These are phyloP conservation scores for Silene coronaria DNA, from an alignment of 179 eudicot genomes.

Conservation along the genomic window DNA sequence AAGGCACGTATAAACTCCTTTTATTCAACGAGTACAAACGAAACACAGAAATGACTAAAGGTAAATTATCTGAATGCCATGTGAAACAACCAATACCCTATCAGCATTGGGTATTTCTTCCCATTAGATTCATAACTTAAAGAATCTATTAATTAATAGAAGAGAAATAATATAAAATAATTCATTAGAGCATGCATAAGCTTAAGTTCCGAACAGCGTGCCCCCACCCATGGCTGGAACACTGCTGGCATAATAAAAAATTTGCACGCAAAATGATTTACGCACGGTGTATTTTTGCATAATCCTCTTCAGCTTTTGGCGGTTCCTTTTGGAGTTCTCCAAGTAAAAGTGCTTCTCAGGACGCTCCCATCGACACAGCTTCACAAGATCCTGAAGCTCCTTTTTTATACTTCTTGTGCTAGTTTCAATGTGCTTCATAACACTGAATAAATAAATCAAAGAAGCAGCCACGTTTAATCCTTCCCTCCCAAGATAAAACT, in stretches of 20 bases:
- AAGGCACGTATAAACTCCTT: not conserved
- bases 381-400: conserved; percentile 57
- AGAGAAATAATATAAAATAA: not conserved
- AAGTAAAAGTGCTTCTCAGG: conserved; percentile 48
- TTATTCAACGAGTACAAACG: not conserved
- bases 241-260: not conserved
- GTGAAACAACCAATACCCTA: not conserved
- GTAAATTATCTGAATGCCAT: not conserved
- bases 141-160: not conserved
- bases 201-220: not conserved
- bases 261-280: conserved; percentile 5
- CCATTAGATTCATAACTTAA: not conserved
- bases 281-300: conserved; percentile 80
- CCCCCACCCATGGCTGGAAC: not conserved
- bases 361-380: conserved; percentile 67
- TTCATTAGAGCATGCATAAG: not conserved
- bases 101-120: not conserved
- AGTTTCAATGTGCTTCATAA: conserved; percentile 51
- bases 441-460: conserved; percentile 30
- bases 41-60: not conserved
- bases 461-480: not conserved
- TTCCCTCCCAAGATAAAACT: not conserved
- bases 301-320: conserved; percentile 71
- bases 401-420: conserved; percentile 51
- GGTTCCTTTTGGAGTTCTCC: conserved; percentile 58